Evolutionary conservation across 1,284 basidiomycete species (phyloP).

Genomic region (Cystobasidium slooffiae): DNA sequence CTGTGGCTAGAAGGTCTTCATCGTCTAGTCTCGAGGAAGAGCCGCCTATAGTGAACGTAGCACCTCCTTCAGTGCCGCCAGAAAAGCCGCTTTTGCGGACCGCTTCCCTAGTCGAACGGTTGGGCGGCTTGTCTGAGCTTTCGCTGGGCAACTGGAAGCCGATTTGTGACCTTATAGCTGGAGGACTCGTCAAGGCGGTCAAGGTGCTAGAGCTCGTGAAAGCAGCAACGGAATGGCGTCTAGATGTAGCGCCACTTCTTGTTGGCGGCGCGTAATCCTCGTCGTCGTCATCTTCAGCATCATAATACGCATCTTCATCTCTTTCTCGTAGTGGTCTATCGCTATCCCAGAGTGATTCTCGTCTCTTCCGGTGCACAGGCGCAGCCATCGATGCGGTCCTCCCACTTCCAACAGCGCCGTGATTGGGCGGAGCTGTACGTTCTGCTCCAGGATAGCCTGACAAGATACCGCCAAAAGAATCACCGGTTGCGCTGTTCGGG

Average conservation of each 20-base stretch:
- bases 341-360: slow-evolving; percentile 50
- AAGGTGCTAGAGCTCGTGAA: slow-evolving; percentile 46
- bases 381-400: slow-evolving; percentile 43
- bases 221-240: slow-evolving; percentile 54
- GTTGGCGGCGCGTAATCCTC: slow-evolving; percentile 53
- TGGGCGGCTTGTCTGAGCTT: background rate
- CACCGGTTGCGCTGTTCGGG: background rate
- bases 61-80: background rate
- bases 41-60: slow-evolving; percentile 37
- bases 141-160: slow-evolving; percentile 50
- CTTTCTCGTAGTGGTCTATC: slow-evolving; percentile 30
- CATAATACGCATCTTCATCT: slow-evolving; percentile 39
- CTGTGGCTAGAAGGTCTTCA: slow-evolving; percentile 53
- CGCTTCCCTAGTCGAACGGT: background rate
- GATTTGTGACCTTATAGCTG: slow-evolving; percentile 45
- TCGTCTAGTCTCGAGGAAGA: slow-evolving; percentile 50
- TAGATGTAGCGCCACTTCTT: slow-evolving; percentile 53
- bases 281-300: slow-evolving; percentile 52
- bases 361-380: slow-evolving; percentile 38
- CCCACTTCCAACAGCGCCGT: slow-evolving; percentile 34
- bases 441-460: slow-evolving; percentile 1
- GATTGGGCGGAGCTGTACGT: slow-evolving; percentile 1
- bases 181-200: slow-evolving; percentile 42
- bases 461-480: slow-evolving; percentile 9
- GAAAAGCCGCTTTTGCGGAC: background rate